Evolutionary conservation across 1,284 basidiomycete genomes (phyloP).

Genomic region (Puccinia triticina): DNA sequence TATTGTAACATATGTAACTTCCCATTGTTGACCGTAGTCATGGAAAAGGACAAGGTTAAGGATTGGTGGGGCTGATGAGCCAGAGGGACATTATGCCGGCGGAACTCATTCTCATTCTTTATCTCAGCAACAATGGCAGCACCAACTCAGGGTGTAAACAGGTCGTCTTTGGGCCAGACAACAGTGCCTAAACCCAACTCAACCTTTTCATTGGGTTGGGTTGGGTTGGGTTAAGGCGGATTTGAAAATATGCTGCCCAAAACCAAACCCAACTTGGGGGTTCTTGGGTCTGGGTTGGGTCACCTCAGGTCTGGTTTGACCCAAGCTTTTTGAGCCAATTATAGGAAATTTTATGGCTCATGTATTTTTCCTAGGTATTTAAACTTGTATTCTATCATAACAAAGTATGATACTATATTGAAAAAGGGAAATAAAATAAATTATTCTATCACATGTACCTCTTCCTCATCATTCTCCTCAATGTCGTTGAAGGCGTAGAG

Average conservation of each 20-base stretch:
- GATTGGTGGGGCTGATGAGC: too few species aligned
- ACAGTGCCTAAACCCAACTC: neutral
- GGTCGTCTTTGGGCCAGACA: neutral
- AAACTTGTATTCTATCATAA: neutral
- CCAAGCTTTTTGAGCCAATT: neutral
- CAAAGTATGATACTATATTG: neutral
- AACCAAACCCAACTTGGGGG: neutral
- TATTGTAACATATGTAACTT: too few species aligned
- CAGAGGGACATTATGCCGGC: too few species aligned
- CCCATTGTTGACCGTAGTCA: too few species aligned
- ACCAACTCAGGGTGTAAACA: neutral
- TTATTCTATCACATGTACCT: neutral
- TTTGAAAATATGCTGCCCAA: neutral
- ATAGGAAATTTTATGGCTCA: too few species aligned
- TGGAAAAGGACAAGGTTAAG: too few species aligned
- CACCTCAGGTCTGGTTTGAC: neutral
- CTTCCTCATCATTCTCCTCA: neutral
- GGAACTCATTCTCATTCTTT: too few species aligned
- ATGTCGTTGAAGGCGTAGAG: neutral
- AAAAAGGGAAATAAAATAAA: neutral
- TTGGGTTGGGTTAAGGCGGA: slow-evolving; percentile 19
- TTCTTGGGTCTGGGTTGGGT: neutral
- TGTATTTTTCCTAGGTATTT: too few species aligned
- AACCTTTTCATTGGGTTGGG: neutral
- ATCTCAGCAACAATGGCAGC: too few species aligned